Evolutionary conservation across 371 early-diverging fungal species (phyloP).

Genomic region (Blastocladiella emersonii): DNA sequence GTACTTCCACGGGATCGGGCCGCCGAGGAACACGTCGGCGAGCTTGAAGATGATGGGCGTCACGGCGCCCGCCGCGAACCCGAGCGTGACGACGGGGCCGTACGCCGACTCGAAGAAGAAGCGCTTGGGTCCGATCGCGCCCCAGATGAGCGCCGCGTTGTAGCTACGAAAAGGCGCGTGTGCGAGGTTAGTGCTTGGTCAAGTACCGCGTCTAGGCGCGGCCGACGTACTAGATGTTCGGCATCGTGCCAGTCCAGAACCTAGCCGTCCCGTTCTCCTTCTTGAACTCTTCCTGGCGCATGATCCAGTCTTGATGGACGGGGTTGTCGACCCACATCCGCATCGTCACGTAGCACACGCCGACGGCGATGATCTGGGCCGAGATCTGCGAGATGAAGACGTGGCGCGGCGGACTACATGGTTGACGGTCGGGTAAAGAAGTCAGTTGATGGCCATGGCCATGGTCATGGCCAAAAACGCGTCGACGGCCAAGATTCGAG

Average conservation of each 20-base stretch:
- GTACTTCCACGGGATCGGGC: not conserved
- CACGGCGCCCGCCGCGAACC: not conserved
- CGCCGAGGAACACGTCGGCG: not conserved
- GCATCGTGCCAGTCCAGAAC: too few species aligned
- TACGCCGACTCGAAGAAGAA: not conserved
- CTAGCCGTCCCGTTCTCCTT: too few species aligned
- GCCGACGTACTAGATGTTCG: too few species aligned
- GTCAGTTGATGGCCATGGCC: too few species aligned
- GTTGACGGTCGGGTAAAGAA: too few species aligned
- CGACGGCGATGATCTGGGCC: conserved; percentile 38
- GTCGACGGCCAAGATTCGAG: too few species aligned
- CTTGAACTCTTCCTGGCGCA: not conserved
- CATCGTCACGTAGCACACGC: conserved; percentile 47
- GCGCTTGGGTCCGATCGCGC: not conserved
- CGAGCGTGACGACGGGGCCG: not conserved
- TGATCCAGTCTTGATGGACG: not conserved
- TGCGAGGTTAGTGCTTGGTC: too few species aligned
- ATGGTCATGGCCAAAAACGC: too few species aligned
- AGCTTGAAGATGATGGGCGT: not conserved
- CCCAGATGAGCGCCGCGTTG: too few species aligned
- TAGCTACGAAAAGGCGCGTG: too few species aligned
- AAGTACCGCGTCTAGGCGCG: too few species aligned
- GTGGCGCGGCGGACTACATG: conserved; percentile 27
- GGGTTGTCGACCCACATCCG: conserved; percentile 35
- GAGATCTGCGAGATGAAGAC: conserved; percentile 46